A percentile compares a stretch with the other conserved stretches of the same genome.
Conservation (phyloP, 495 filamentous ascomycete species). For the Cercophora sp. region DNA sequence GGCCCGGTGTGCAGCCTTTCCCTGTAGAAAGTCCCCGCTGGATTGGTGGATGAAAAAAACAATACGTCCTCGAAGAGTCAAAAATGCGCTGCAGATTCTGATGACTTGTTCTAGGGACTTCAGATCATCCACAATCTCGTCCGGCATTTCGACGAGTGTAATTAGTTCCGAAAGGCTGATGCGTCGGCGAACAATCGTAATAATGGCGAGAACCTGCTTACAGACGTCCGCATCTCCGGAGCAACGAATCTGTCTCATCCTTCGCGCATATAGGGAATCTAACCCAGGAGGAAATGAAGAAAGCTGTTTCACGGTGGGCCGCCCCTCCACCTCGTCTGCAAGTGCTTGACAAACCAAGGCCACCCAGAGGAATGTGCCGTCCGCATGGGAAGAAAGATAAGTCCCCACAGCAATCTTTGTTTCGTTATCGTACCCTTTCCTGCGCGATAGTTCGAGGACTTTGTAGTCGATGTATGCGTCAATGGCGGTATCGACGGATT, state of each 20-base stretch:
- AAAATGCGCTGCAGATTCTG: conserved; percentile 26
- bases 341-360: conserved; percentile 2
- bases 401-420: conserved; percentile 11
- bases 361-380: conserved; percentile 9
- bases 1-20: neutral
- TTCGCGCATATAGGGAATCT: conserved; percentile 21
- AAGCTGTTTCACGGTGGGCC: neutral
- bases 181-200: conserved; percentile 16
- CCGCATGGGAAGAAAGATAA: conserved; percentile 21
- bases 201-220: conserved; percentile 14
- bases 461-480: conserved; percentile 34
- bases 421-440: neutral
- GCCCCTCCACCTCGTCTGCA: too few species aligned
- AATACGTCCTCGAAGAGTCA: conserved; percentile 23
- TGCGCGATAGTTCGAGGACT: neutral
- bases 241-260: conserved; percentile 16
- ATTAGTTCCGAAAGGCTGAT: conserved; percentile 20
- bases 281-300: conserved; percentile 24
- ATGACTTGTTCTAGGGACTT: conserved; percentile 12
- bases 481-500: conserved; percentile 17
- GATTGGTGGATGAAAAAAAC: conserved; percentile 40
- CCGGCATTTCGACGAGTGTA: conserved; percentile 9
- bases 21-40: conserved; percentile 33
- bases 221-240: conserved; percentile 14
- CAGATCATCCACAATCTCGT: neutral